Conservation (phyloP, 2,329 filamentous ascomycete species). For the Aspergillus amoenus region DNA sequence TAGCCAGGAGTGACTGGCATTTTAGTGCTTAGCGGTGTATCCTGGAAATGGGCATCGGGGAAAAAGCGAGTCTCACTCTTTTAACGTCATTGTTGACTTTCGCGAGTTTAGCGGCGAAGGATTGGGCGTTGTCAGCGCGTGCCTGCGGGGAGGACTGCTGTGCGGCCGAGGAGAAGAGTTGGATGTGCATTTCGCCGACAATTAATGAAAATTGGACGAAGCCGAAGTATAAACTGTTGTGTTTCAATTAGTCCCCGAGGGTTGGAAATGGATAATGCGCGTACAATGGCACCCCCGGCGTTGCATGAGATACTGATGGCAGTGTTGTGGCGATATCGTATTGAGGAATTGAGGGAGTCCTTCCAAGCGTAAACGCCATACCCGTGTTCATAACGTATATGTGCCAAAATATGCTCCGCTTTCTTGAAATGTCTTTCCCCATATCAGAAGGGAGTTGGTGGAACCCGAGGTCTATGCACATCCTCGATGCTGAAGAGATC, state of each 20-base stretch:
- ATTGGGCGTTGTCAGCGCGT: not conserved
- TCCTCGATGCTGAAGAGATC: not conserved
- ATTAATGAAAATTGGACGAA: not conserved
- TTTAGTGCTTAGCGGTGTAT: not conserved
- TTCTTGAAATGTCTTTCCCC: not conserved
- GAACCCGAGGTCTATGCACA: not conserved
- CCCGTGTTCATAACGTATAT: not conserved
- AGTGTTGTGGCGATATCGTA: not conserved
- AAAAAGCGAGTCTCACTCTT: not conserved
- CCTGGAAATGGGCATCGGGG: not conserved
- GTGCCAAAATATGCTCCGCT: not conserved
- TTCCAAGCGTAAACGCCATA: not conserved
- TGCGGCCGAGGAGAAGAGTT: not conserved
- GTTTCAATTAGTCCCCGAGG: not conserved
- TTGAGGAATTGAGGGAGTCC: not conserved
- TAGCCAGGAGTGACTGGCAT: not conserved
- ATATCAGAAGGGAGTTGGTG: not conserved
- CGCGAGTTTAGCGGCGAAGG: not conserved
- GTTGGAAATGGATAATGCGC: not conserved
- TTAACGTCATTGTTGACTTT: not conserved
- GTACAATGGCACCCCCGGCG: not conserved
- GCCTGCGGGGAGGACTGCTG: not conserved
- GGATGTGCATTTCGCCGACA: not conserved
- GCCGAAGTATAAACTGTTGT: not conserved
- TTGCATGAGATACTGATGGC: not conserved